phyloP scores from a whole-genome alignment of 1,284 basidiomycete species.

The Coniferiporia sulphurascens region DNA sequence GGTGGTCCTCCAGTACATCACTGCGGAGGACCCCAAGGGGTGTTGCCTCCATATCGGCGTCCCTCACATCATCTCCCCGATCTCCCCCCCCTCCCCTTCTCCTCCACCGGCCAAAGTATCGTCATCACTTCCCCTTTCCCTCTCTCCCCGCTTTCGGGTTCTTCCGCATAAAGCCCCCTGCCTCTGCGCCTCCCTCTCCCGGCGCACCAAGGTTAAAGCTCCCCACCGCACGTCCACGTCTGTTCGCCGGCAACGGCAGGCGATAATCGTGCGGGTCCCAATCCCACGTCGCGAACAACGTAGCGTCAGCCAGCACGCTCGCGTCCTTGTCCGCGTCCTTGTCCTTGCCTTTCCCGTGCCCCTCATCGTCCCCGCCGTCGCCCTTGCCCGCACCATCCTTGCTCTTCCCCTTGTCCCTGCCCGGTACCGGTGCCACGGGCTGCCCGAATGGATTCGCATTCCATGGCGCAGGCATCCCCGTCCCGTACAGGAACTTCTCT shows the following conservation, averaged over 20 bases:
- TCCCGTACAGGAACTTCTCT: constrained; percentile 59
- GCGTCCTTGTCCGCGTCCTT: constrained; percentile 31
- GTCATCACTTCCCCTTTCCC: background rate
- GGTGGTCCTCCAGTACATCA: too few species aligned
- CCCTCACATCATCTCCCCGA: background rate
- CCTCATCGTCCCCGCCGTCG: constrained; percentile 21
- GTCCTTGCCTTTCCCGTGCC: constrained; percentile 22
- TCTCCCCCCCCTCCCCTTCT: background rate
- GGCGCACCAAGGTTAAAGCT: background rate
- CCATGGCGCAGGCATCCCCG: constrained; percentile 61
- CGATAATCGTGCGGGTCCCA: constrained; percentile 61
- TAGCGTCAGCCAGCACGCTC: constrained; percentile 58
- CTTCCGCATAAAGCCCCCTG: background rate
- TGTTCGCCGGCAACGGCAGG: constrained; percentile 38
- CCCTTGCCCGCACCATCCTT: constrained; percentile 23
- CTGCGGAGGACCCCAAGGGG: background rate
- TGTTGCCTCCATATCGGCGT: background rate
- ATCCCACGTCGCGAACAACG: constrained; percentile 71
- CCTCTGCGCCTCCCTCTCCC: background rate
- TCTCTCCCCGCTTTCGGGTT: constrained; percentile 1
- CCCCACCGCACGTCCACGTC: constrained; percentile 15
- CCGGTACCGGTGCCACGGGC: constrained; percentile 23
- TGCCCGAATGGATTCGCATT: constrained; percentile 39
- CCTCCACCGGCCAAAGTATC: background rate
- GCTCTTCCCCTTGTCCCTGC: constrained; percentile 33